Percentiles rank a stretch among this genome's conserved stretches.
These are phyloP conservation scores for Colletotrichum paranaense DNA, from an alignment of 2,329 filamentous ascomycete genomes.

Conservation along the genomic window DNA sequence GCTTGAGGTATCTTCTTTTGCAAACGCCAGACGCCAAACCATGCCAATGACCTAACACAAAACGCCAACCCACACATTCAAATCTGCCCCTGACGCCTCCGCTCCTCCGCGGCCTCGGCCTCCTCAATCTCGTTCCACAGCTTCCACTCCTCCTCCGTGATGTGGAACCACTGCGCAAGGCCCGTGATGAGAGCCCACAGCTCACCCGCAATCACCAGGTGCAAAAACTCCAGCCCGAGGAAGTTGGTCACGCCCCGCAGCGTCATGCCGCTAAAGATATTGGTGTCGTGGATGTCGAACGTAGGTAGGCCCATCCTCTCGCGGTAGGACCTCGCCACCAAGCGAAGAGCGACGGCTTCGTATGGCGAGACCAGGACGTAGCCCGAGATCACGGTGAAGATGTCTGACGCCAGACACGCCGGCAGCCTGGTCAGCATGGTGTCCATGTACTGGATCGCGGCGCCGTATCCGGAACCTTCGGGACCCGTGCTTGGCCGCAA, in stretches of 20 bases:
- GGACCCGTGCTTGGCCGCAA: constrained; percentile 60
- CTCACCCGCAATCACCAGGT: constrained; percentile 56
- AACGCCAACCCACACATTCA: background rate
- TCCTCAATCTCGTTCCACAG: constrained; percentile 45
- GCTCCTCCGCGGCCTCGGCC: constrained; percentile 35
- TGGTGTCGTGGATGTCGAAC: constrained; percentile 51
- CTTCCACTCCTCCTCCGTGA: constrained; percentile 56
- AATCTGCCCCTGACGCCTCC: constrained; percentile 4
- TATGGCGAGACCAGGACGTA: constrained; percentile 58
- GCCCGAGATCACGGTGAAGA: constrained; percentile 56
- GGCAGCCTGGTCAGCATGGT: constrained; percentile 64
- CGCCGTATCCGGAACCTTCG: constrained; percentile 41
- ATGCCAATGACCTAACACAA: background rate
- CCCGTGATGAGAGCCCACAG: constrained; percentile 57
- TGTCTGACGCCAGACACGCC: constrained; percentile 57
- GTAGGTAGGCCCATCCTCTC: constrained; percentile 50
- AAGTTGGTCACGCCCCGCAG: constrained; percentile 57
- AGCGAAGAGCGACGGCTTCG: constrained; percentile 58
- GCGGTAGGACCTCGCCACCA: constrained; percentile 56
- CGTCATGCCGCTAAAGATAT: constrained; percentile 50
- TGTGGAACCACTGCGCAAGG: constrained; percentile 52
- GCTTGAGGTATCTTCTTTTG: constrained; percentile 6
- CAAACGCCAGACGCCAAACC: background rate
- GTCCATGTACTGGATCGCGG: constrained; percentile 53
- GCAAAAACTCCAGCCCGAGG: constrained; percentile 56